Percentiles rank a stretch among this genome's conserved stretches.
Conservation (phyloP, 371 early-diverging fungal species). For the Mucor lusitanicus region DNA sequence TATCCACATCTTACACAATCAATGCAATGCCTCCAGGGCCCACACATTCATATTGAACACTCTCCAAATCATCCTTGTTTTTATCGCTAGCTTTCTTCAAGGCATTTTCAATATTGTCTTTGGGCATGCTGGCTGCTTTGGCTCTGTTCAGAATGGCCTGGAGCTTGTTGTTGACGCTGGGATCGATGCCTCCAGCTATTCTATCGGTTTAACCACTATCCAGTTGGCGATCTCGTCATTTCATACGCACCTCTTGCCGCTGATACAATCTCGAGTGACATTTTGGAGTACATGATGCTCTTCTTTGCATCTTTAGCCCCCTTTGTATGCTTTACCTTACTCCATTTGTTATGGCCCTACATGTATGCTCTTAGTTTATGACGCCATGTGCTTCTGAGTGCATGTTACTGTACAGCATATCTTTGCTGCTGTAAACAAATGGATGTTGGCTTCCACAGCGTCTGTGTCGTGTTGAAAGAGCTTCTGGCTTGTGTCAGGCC, state of each 20-base stretch:
- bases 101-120: constrained; percentile 71
- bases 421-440: constrained; percentile 36
- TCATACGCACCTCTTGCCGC: constrained; percentile 52
- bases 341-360: constrained; percentile 72
- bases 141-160: constrained; percentile 66
- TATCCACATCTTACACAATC: constrained; percentile 53
- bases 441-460: constrained; percentile 2
- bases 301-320: constrained; percentile 60
- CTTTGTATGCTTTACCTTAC: constrained; percentile 69
- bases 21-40: constrained; percentile 66
- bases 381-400: not conserved
- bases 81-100: constrained; percentile 56
- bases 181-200: constrained; percentile 57
- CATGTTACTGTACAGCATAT: constrained; percentile 35
- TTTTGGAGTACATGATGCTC: constrained; percentile 56
- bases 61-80: constrained; percentile 46
- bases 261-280: constrained; percentile 61
- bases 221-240: no score
- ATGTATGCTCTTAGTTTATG: not conserved
- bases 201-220: no score
- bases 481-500: not conserved
- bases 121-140: constrained; percentile 66
- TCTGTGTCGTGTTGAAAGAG: constrained; percentile 1
- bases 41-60: constrained; percentile 67
- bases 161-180: constrained; percentile 48